Evolutionary conservation across 176 grass and related monocot species (phyloP), one percentile per base, ranked within the genome.

Genomic region (Musa itinerans): DNA sequence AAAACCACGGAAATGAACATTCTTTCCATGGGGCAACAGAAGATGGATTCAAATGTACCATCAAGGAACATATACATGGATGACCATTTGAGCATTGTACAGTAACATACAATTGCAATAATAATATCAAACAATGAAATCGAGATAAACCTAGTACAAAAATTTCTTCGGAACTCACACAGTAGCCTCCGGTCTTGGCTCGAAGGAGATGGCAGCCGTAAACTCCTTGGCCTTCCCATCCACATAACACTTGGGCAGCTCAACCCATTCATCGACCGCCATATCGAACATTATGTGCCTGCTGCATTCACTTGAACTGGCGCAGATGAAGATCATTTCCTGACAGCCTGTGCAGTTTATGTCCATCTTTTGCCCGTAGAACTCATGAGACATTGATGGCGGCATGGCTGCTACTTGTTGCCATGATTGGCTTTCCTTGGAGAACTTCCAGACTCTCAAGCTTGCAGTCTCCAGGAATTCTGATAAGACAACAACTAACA

Each of bases 371-470:
- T 85, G 79, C 12, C 80, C 86, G 2, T 79, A 81, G 55, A 94
- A 89, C 6, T 63, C 82, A 54, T 95, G 91, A 50, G 96, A 84
- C 84, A 99, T 83, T 29, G 91, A 43, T 10, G 96, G 84, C 4
- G 96, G 91, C 96, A 99, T 99, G 12, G 84, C 86, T 0, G 91
- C 91, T 10, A 83, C 91, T 73, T 99, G 96, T 22, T 76, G 55
- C 96, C 96, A 99, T 51, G 50, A 75, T 21, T 75, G 73, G 14
- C 19, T 50, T 65, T 69, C 82, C 64, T 58, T 80, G 25, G 51
- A 71, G 83, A 84, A 85, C 76, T 87, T 88, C 96, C 96, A 99
- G 52, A 99, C 75, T 20, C 88, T 72, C 14, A 94, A 70, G 83
- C 85, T 95, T 10, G 96, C 80, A 2, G 91, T 78, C 56, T 84